These are phyloP conservation scores for Akanthomyces uredinophilus DNA, from an alignment of 2,329 filamentous ascomycete genomes.

Conservation along the genomic window DNA sequence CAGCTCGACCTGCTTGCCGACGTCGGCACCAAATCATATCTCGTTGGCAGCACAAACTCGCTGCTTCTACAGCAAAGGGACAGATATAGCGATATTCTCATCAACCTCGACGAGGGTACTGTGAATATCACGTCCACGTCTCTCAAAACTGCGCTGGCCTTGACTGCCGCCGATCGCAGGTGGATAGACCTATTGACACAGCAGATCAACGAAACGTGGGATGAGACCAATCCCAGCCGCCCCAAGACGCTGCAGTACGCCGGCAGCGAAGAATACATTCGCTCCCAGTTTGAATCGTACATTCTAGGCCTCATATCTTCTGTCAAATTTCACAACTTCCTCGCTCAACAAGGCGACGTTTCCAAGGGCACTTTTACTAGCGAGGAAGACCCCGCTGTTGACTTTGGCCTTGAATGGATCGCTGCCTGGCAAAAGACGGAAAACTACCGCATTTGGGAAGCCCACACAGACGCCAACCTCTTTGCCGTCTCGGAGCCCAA, in stretches of 20 bases:
- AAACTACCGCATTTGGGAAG: conserved; percentile 86
- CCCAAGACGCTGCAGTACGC: conserved; percentile 95
- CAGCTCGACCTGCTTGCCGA: conserved; percentile 92
- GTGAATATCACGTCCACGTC: conserved; percentile 80
- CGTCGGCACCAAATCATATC: conserved; percentile 91
- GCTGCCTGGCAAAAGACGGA: conserved; percentile 83
- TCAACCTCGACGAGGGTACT: conserved; percentile 87
- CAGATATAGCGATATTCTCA: conserved; percentile 90
- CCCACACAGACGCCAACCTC: conserved; percentile 74
- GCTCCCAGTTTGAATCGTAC: conserved; percentile 96
- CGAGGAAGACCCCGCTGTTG: conserved; percentile 77
- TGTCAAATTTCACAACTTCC: conserved; percentile 80
- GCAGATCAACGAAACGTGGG: conserved; percentile 94
- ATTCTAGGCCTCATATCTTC: conserved; percentile 81
- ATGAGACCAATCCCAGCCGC: conserved; percentile 78
- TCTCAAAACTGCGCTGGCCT: conserved; percentile 65
- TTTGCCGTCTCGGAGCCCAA: conserved; percentile 92
- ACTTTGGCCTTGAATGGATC: conserved; percentile 82
- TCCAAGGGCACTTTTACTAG: conserved; percentile 60
- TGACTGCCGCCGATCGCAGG: conserved; percentile 81
- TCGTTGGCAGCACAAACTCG: conserved; percentile 95
- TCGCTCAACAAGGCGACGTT: conserved; percentile 66
- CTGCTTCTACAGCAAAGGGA: conserved; percentile 90
- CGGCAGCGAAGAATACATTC: conserved; percentile 95
- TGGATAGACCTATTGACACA: conserved; percentile 97